phyloP scores from a whole-genome alignment of 805 yeast species.

The Metschnikowia koreensis region DNA sequence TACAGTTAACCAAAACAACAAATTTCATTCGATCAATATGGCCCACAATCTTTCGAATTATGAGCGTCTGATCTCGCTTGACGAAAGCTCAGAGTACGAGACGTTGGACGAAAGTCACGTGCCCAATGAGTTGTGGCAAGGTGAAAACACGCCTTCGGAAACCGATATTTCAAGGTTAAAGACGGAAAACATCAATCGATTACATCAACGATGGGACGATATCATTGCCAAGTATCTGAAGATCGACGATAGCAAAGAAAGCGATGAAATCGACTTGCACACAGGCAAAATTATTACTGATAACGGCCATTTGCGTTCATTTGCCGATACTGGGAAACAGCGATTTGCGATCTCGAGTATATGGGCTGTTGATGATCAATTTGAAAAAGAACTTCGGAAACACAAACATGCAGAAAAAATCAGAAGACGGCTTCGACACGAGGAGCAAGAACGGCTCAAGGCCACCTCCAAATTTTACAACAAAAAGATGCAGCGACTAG shows the following conservation, averaged over 20 bases:
- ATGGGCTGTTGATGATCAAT: constrained; percentile 39
- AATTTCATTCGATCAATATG: not conserved
- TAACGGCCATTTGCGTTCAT: constrained; percentile 63
- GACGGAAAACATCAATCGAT: constrained; percentile 24
- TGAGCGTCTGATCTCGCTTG: constrained; percentile 25
- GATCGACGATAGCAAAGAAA: constrained; percentile 49
- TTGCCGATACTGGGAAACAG: constrained; percentile 19
- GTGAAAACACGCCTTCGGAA: constrained; percentile 12
- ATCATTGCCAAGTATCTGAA: constrained; percentile 51
- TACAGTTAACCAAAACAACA: not conserved
- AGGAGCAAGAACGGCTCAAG: constrained; percentile 11
- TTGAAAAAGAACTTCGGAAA: constrained; percentile 22
- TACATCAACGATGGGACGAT: constrained; percentile 43
- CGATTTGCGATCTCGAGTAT: constrained; percentile 22
- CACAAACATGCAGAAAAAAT: constrained; percentile 7
- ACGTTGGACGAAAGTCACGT: not conserved
- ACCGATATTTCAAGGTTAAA: constrained; percentile 27
- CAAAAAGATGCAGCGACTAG: constrained; percentile 1
- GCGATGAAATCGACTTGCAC: constrained; percentile 61
- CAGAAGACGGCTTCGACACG: constrained; percentile 20
- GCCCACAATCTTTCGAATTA: constrained; percentile 8
- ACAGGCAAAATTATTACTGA: constrained; percentile 66
- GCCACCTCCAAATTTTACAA: constrained; percentile 16
- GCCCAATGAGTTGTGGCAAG: constrained; percentile 16
- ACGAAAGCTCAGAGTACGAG: constrained; percentile 17